Percentiles rank a stretch among this genome's conserved stretches.
Conservation (phyloP, 108 stramenopile genomes). For the Cyclotella sp. region DNA sequence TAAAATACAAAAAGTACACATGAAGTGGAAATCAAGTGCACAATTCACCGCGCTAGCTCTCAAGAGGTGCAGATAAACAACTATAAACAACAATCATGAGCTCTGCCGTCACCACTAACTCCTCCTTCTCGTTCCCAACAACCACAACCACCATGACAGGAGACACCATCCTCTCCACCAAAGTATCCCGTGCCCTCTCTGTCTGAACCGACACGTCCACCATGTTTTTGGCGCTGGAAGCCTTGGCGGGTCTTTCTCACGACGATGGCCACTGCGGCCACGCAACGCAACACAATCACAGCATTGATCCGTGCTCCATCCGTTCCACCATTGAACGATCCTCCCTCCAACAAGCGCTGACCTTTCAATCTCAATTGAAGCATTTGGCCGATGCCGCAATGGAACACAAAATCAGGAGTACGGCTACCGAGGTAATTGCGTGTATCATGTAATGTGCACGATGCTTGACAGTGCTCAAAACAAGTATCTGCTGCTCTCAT, state of each 20-base stretch:
- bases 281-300: background rate
- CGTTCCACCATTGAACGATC: conserved; percentile 85
- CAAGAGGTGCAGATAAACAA: too few relatives aligned
- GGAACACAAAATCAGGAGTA: too few relatives aligned
- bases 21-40: too few relatives aligned
- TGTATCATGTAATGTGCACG: too few relatives aligned
- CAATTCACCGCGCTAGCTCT: too few relatives aligned
- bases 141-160: conserved; percentile 12
- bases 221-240: conserved; percentile 85
- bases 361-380: conserved; percentile 70
- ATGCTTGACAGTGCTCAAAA: background rate
- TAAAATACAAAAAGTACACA: too few relatives aligned
- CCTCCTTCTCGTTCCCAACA: background rate
- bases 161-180: conserved; percentile 68
- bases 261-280: background rate
- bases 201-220: conserved; percentile 87
- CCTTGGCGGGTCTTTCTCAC: conserved; percentile 64
- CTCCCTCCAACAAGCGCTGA: conserved; percentile 77
- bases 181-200: conserved; percentile 79
- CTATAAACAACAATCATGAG: background rate
- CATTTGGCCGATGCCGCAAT: conserved; percentile 60
- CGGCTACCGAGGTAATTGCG: too few relatives aligned
- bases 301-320: conserved; percentile 79
- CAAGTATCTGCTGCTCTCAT: background rate
- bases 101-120: background rate